Evolutionary conservation across 1,139 yeast genomes (phyloP), one percentile per base, ranked within the genome.

Genomic region (Taphrina sp.): DNA sequence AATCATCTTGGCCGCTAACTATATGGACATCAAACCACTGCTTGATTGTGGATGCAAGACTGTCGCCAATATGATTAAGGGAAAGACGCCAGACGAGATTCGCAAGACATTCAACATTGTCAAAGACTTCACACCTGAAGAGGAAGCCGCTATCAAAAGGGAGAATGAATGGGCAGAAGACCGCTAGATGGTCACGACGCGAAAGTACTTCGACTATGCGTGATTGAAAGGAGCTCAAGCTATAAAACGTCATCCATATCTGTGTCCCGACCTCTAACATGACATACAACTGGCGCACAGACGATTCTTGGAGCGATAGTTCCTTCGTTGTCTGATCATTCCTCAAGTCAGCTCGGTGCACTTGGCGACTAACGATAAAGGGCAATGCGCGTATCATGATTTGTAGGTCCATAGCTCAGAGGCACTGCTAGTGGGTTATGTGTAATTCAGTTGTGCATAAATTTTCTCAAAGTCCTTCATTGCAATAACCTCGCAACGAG

Each of bases 11-110:
- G 65, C 98, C 16, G 96, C 98, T 46, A 94, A 94, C 72, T 94
- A 89, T 71, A 77, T 94, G 68, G 95, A 94, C 68, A 92, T 94
- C 68, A 83, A 88, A 66, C 96, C 96, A 0, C 76, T 94, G 63
- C 77, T 92, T 65, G 96, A 90, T 66, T 87, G 95, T 10, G 96
- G 97, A 7, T 92, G 98, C 72, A 94, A 94, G 72, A 87, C 90
- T 44, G 96, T 92, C 47, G 98, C 99, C 52, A 96, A 90, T 70
- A 90, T 92, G 97, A 94, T 92, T 69, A 84, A 90, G 72, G 94
- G 95, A 57, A 89, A 94, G 73, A 78, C 90, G 1, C 96, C 98
- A 4, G 97, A 90, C 69, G 98, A 94, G 71, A 88, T 94, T 66
- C 82, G 98, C 71, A 85, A 59, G 70, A 87, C 95, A 1, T 94